Percentiles rank a stretch among this genome's conserved stretches.
Conservation (phyloP, 2,329 filamentous ascomycete genomes). For the Fonsecaea monophora region DNA sequence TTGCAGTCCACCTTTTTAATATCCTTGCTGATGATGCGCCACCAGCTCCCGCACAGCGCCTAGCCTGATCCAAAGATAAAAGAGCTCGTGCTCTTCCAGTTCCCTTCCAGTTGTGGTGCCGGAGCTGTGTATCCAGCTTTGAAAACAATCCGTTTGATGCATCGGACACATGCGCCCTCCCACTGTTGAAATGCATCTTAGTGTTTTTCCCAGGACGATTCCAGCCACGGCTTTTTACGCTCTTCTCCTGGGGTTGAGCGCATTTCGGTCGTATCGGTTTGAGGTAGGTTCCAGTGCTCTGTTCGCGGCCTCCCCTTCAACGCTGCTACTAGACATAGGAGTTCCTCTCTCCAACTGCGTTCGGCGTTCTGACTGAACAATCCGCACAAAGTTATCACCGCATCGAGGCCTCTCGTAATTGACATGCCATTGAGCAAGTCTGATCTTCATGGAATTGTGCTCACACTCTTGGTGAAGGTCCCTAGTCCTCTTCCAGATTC, state of each 20-base stretch:
- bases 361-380: neutral
- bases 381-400: neutral
- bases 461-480: neutral
- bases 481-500: too few relatives aligned
- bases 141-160: neutral
- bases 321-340: neutral
- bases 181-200: neutral
- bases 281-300: neutral
- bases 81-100: neutral
- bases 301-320: neutral
- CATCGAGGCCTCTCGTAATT: neutral
- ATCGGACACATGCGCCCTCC: neutral
- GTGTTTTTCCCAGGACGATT: neutral
- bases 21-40: neutral
- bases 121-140: neutral
- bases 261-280: neutral
- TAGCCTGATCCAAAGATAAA: neutral
- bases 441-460: neutral
- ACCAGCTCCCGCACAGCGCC: neutral
- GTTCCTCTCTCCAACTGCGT: neutral
- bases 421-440: neutral
- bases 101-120: neutral
- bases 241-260: neutral
- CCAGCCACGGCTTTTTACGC: neutral
- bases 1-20: neutral